Evolutionary conservation across 2,329 filamentous ascomycete genomes (phyloP), one percentile per base, ranked within the genome.

Genomic region (Cucurbitaria berberidis): DNA sequence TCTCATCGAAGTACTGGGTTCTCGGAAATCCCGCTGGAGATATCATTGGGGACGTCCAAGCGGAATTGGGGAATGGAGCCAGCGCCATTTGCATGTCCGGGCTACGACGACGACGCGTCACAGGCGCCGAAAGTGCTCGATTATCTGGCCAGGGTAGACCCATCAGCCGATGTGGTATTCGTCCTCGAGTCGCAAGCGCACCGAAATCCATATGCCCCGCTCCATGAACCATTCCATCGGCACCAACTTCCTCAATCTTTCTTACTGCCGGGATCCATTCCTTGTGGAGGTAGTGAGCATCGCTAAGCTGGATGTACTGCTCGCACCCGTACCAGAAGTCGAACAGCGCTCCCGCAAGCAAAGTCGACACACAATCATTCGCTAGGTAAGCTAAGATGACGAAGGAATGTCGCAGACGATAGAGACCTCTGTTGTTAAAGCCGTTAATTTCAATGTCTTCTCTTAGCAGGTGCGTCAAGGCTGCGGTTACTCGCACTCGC

Each of bases 61-160:
- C 32, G 10, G 44, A 43, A 13, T 10, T 44, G 1, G 44, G 10
- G 9, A 38, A 19, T 1, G 10, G 7, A 9, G 44, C 24, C 5
- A 32, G 34, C 3, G 29, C 24, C 21, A 53, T n/a, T 8, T 21
- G 21, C 44, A 53, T 43, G 9, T 53, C 44, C 11, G 38, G 39
- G 8, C 40, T 38, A n/a, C 21, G 32, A 7, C 39, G 44, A 43
- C 27, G 50, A n/a, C 39, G 50, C 8, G 34, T 35, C 10, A 9
- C 39, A 30, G 44, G 50, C n/a, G 35, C 10, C 15, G 50, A 48
- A 5, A 39, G 39, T 1, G 44, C 44, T 29, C 50, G 36, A 39
- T 24, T 15, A 11, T 39, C 11, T 15, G 16, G 10, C 19, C 36
- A 34, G 15, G 30, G 30, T 34, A 34, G 30, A 15, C 30, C 30